These are phyloP conservation scores for Kodamaea hsintzibuensis DNA, from an alignment of 805 yeast genomes.

Conservation along the genomic window DNA sequence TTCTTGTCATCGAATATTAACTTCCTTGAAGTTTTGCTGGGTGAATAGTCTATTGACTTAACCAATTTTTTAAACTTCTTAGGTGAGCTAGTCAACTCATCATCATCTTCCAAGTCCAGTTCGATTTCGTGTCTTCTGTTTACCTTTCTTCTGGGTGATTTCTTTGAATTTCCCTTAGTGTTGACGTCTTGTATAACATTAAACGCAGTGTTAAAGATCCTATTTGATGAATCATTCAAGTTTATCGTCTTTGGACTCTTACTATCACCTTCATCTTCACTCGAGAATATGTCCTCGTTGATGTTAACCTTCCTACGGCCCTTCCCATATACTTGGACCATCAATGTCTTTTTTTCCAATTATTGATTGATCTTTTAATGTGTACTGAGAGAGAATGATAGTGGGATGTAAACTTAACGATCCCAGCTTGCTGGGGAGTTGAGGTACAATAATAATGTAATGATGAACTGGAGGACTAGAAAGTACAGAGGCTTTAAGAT, in stretches of 20 bases:
- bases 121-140: neutral
- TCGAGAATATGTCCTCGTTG: neutral
- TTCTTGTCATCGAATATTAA: neutral
- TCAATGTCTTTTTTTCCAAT: neutral
- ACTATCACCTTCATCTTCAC: neutral
- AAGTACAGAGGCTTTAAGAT: no score
- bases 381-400: no score
- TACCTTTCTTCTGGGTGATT: neutral
- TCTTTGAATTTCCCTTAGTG: neutral
- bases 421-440: no score
- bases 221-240: neutral
- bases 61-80: conserved; percentile 10
- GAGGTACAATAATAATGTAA: no score
- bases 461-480: no score
- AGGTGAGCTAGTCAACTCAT: conserved; percentile 17
- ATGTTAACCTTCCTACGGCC: neutral
- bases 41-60: neutral
- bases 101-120: neutral
- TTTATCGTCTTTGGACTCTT: neutral
- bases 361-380: neutral
- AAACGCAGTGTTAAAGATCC: neutral
- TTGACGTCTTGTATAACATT: neutral
- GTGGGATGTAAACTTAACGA: no score
- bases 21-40: neutral
- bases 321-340: neutral